Evolutionary conservation across 108 stramenopile species (phyloP).

Genomic region (Fistulifera pelliculosa): DNA sequence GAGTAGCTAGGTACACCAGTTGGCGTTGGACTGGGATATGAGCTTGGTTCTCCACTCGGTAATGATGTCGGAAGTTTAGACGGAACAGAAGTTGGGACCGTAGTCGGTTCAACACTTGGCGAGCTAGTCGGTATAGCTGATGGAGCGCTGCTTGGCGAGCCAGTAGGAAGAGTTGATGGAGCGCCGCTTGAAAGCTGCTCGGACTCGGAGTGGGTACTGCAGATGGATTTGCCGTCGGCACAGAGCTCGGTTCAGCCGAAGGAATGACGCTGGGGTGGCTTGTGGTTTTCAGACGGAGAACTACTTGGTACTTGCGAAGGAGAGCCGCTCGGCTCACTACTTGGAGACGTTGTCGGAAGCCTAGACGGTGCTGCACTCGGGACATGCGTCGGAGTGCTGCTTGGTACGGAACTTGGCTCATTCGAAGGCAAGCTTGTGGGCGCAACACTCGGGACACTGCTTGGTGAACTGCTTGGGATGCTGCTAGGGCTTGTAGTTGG

Average conservation of each 20-base stretch:
- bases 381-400: not conserved
- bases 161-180: not conserved
- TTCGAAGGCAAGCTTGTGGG: no score
- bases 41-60: not conserved
- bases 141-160: not conserved
- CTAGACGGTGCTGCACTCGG: not conserved
- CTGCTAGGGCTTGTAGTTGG: no score
- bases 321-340: not conserved
- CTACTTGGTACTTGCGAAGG: no score
- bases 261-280: not conserved
- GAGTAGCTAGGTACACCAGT: not conserved
- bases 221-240: not conserved
- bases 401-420: no score
- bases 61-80: not conserved
- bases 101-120: slow-evolving; percentile 2
- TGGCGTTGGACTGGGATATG: not conserved
- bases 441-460: not conserved
- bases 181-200: not conserved
- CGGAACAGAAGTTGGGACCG: not conserved
- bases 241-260: not conserved
- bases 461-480: not conserved
- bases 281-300: not conserved
- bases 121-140: not conserved
- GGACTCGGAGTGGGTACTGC: not conserved
- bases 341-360: not conserved